Base-by-base conservation (phyloP, 2,329 filamentous ascomycete genomes). In the Botryotinia narcissicola region DNA sequence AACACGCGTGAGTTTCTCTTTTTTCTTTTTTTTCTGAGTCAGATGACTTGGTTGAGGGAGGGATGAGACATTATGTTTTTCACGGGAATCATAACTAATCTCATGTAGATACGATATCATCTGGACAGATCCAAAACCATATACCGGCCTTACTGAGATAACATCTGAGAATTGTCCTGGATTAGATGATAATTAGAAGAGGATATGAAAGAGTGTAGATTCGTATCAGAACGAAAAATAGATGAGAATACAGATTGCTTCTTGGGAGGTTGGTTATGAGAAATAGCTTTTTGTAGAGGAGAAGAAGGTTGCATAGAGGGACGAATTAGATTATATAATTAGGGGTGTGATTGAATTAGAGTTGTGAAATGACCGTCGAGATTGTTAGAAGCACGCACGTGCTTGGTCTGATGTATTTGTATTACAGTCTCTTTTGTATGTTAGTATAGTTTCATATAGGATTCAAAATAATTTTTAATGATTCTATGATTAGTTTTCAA, bases 41-140 rank as follows among this genome's bases (percentile, higher is more conserved):
- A 29, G 14, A 18, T 57, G 14, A 16, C 9, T 29, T 29, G 14
- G 51, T 57, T 57, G 7, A 29, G 35, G 35, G 35, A 40, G 59
- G 22, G 10, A 54, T 37, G 20, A 40, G 22, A 61, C 18, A 25
- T 18, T 61, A 4, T 57, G 20, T 29, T 64, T 59, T 10, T 25
- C 8, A 29, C n/a, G 46, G 61, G 44, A 59, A 22, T 40, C 10
- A 35, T 42, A 44, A 44, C 32, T 35, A 29, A 71, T 71, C 14
- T 72, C 72, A 64, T 32, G 14, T 64, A 83, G 83, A 2, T 90
- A 83, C 70, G 82, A 90, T 76, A 76, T 88, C 25, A 89, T 90
- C 75, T 90, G 88, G 88, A 88, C 85, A 0, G 83, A 87, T 75
- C 86, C 87, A 4, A 81, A 82, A 3, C 83, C 85, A 6, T 90